Base-by-base conservation (phyloP, 73 alveolate species). In the Urostyla sp. region DNA sequence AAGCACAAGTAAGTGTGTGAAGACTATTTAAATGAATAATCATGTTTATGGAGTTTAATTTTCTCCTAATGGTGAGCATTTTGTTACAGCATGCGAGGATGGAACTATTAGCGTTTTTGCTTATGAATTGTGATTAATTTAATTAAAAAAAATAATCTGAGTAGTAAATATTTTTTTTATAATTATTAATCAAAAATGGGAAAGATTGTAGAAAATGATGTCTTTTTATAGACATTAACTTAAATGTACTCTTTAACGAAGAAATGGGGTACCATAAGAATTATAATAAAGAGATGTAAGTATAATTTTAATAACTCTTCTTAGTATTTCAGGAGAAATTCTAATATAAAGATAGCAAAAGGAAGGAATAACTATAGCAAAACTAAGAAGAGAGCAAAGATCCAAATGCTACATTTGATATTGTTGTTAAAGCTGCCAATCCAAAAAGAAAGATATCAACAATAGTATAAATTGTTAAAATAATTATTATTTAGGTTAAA, bases 261-360 rank as follows among this genome's bases (percentile, higher is more conserved):
- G 69, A 76, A 76, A 37, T 76, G 88, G 88, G 88, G 88, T 24
- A 76, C 88, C 6, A 79, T 76, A 24, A 30, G 88, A 23, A 44
- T 76, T 8, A 58, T 52, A 7, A 37, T 57, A 4, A 76, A 76
- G 36, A 37, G 88, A 34, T 76, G 84, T 69, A 69, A 60, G 30
- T 30, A 48, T 21, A 20, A 30, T 1, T 26, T 1, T 3, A 40
- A 54, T 34, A 48, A 1, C 1, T 48, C 20, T 6, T 10, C 16
- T 24, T 69, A 69, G 84, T 56, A 43, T 76, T 58, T 35, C 69
- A 56, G 30, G 88, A 76, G 34, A 10, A 58, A 10, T 40, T 20
- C 72, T n/a, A 76, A 31, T 38, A 58, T 38, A 76, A 76, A 37
- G 15, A 34, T 3, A 35, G 72, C 13, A 59, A 59, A 37, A n/a